A percentile compares a stretch with the other conserved stretches of the same genome.
These are phyloP conservation scores for Aspergillus sp. DNA, from an alignment of 2,329 filamentous ascomycete genomes.

Conservation along the genomic window DNA sequence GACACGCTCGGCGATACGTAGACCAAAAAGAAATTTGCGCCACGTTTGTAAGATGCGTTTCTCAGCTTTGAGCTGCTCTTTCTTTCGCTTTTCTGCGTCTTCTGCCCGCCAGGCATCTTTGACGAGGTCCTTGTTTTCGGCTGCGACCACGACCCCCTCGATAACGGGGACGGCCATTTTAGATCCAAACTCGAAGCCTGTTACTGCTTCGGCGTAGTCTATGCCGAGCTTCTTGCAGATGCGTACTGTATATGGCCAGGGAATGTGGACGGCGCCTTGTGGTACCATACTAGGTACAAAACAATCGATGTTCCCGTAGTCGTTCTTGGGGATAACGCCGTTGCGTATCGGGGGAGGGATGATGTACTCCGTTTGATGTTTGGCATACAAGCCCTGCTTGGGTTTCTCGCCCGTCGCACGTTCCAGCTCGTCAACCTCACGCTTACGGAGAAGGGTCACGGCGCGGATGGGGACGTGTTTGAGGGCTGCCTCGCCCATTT, in stretches of 20 bases:
- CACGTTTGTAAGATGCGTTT: conserved; percentile 71
- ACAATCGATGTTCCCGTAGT: conserved; percentile 93
- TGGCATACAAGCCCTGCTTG: conserved; percentile 78
- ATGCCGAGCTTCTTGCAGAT: conserved; percentile 81
- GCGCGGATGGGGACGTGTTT: conserved; percentile 88
- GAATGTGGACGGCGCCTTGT: conserved; percentile 75
- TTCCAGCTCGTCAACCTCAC: conserved; percentile 83
- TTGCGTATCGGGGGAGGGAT: conserved; percentile 81
- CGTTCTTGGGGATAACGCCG: conserved; percentile 87
- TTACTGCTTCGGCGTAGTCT: conserved; percentile 90
- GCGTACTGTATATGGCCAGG: conserved; percentile 68
- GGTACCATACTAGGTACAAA: conserved; percentile 95
- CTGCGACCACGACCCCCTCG: conserved; percentile 81
- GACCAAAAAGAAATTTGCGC: conserved; percentile 80
- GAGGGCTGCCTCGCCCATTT: conserved; percentile 65
- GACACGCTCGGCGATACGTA: conserved; percentile 76
- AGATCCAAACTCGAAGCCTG: conserved; percentile 93
- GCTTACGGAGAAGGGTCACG: conserved; percentile 78
- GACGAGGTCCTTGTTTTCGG: conserved; percentile 69
- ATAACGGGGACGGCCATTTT: conserved; percentile 91
- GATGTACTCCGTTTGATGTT: conserved; percentile 90
- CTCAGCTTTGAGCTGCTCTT: conserved; percentile 77
- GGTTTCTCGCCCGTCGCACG: conserved; percentile 75
- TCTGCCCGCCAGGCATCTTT: conserved; percentile 76
- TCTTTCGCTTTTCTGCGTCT: conserved; percentile 67